phyloP scores from a whole-genome alignment of 129 eudicot genomes.

The Flaveria trinervia region DNA sequence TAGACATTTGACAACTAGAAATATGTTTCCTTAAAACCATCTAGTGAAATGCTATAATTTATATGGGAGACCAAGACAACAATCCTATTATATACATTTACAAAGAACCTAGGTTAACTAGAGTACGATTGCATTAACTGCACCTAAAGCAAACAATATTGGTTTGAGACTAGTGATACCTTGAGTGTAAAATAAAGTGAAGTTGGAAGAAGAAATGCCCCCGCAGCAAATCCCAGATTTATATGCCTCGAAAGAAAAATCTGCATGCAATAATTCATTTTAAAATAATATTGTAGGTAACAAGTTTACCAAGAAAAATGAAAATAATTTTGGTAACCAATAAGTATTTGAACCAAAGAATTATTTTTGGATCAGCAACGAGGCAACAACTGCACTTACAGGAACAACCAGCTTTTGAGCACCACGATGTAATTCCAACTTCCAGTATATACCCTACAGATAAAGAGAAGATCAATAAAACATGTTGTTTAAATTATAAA shows the following conservation, averaged over 20 bases:
- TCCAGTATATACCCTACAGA: constrained; percentile 81
- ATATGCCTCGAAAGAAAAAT: constrained; percentile 68
- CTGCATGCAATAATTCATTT: constrained; percentile 48
- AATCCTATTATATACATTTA: not conserved
- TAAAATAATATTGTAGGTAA: not conserved
- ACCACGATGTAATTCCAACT: constrained; percentile 86
- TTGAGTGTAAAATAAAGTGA: constrained; percentile 71
- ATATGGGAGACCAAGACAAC: constrained; percentile 1
- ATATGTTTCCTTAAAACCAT: not conserved
- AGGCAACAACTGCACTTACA: constrained; percentile 56
- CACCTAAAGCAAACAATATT: not conserved
- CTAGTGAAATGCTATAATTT: constrained; percentile 6
- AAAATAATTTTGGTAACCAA: not conserved
- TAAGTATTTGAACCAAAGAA: not conserved
- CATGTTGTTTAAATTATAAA: not conserved
- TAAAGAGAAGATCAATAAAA: not conserved
- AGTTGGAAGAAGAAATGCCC: constrained; percentile 85
- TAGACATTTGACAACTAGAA: not conserved
- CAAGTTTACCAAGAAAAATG: not conserved
- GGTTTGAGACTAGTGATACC: constrained; percentile 44
- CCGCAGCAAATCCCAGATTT: constrained; percentile 67
- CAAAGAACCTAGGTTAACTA: not conserved
- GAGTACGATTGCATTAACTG: not conserved
- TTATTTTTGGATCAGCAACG: not conserved
- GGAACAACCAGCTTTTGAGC: constrained; percentile 91